Evolutionary conservation across 2,329 filamentous ascomycete genomes (phyloP).

Genomic region (Aspergillus ruber): DNA sequence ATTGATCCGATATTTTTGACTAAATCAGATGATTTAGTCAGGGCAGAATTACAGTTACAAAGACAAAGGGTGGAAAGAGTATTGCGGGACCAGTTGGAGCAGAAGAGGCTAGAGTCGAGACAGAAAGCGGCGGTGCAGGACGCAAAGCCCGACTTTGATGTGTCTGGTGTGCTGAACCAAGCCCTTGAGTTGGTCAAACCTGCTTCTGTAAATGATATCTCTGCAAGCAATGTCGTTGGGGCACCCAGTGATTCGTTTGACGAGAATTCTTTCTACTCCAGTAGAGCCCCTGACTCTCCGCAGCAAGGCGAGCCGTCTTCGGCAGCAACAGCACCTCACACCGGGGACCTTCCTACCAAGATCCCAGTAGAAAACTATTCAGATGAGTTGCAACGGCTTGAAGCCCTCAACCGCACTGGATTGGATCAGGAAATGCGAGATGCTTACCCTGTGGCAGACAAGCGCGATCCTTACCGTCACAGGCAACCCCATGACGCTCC

Average conservation of each 20-base stretch:
- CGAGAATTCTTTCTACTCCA: slow-evolving; percentile 93
- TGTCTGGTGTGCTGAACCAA: slow-evolving; percentile 65
- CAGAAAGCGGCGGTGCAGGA: slow-evolving; percentile 48
- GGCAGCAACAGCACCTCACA: slow-evolving; percentile 23
- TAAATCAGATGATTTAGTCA: slow-evolving; percentile 78
- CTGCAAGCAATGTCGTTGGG: slow-evolving; percentile 52
- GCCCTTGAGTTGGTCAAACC: slow-evolving; percentile 66
- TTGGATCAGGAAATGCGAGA: slow-evolving; percentile 34
- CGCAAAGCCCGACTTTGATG: slow-evolving; percentile 58
- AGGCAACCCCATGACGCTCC: slow-evolving; percentile 22
- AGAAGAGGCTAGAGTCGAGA: slow-evolving; percentile 46
- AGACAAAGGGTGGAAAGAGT: slow-evolving; percentile 73
- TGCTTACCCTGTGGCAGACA: slow-evolving; percentile 35
- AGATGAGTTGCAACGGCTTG: slow-evolving; percentile 33
- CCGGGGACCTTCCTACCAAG: slow-evolving; percentile 28
- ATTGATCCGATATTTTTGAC: slow-evolving; percentile 78
- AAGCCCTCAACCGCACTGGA: slow-evolving; percentile 30
- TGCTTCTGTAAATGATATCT: slow-evolving; percentile 50
- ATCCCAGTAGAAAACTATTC: slow-evolving; percentile 26
- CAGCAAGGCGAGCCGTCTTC: slow-evolving; percentile 35
- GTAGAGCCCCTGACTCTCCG: slow-evolving; percentile 73
- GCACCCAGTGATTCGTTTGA: slow-evolving; percentile 78
- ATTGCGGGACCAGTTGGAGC: slow-evolving; percentile 70
- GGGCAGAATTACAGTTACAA: slow-evolving; percentile 72
- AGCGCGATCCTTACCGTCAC: slow-evolving; percentile 21